These are phyloP conservation scores for Suillus sp. DNA, from an alignment of 768 basidiomycete genomes.

Conservation along the genomic window DNA sequence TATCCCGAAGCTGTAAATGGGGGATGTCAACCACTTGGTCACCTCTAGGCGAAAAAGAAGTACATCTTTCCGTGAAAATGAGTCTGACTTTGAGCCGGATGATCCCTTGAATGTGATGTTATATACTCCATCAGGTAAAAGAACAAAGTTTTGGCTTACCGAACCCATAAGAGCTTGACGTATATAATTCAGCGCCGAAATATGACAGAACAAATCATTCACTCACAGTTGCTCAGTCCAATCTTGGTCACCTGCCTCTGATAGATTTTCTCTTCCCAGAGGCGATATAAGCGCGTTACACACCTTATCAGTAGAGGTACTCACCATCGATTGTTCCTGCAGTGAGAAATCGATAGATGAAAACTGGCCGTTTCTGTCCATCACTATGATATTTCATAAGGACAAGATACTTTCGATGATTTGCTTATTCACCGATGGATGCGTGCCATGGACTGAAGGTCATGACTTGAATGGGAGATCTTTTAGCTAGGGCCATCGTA, in stretches of 20 bases:
- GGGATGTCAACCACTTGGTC: constrained; percentile 6
- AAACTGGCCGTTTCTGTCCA: constrained; percentile 90
- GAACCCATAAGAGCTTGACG: constrained; percentile 69
- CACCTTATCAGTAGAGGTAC: constrained; percentile 16
- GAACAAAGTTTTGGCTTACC: constrained; percentile 37
- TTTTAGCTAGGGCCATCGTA: background rate
- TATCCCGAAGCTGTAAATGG: constrained; percentile 72
- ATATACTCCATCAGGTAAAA: background rate
- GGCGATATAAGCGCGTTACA: constrained; percentile 9
- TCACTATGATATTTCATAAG: constrained; percentile 54
- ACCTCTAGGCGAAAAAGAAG: constrained; percentile 26
- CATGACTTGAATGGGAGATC: constrained; percentile 56
- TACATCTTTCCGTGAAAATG: constrained; percentile 86
- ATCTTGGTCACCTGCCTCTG: constrained; percentile 95
- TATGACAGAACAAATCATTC: constrained; percentile 10
- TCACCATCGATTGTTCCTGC: constrained; percentile 88
- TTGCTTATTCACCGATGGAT: constrained; percentile 72
- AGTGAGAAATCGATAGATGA: constrained; percentile 86
- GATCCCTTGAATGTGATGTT: constrained; percentile 35
- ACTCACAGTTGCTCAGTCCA: constrained; percentile 83
- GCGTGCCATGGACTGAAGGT: constrained; percentile 96
- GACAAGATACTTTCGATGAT: constrained; percentile 13
- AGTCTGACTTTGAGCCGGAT: constrained; percentile 72
- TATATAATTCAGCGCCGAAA: background rate
- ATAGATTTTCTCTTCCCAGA: constrained; percentile 76